Base-by-base conservation (phyloP, 2,329 filamentous ascomycete species). In the Exutisphaerella laricina region DNA sequence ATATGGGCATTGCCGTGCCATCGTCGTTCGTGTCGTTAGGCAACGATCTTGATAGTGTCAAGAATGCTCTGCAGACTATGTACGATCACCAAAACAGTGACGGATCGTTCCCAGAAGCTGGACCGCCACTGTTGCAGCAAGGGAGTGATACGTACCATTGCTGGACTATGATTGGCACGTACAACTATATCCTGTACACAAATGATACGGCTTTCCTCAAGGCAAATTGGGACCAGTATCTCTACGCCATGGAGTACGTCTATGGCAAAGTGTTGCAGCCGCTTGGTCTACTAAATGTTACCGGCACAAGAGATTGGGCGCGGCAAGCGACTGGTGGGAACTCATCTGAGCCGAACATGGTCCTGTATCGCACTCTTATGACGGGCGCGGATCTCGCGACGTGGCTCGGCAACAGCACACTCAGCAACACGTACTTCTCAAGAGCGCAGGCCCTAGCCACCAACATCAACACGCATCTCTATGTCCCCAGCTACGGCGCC, bases 101-200 rank as follows among this genome's bases (percentile, higher is more conserved):
- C 43, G 65, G 64, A 0, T 59, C 58, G 0, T 59, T 69, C 20
- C 64, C 64, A 1, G 65, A 69, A 53, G 63, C 66, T 16, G 66
- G 66, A 0, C 66, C 66, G 5, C 65, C 66, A 3, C 50, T 67
- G 17, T 44, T 64, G 12, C 58, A 65, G 42, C 58, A 64, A 33
- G 50, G 56, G 8, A 63, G 58, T 37, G 46, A 53, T 49, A 80
- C 77, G 0, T 80, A 80, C 51, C 77, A 80, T 50, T 56, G 73
- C 4, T 71, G 73, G 53, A 71, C 64, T 2, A 50, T 74, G 39
- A 67, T 72, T 14, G 70, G 68, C 10, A 61, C 71, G 0, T 64
- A 66, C 1, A 68, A 72, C 45, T 67, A 70, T 39, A 70, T 70
- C 36, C 37, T 55, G 12, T 56, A 49, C 46, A 49, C 66, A 35